Evolutionary conservation across 768 basidiomycete species (phyloP).

Genomic region (Polyporus arcularius): DNA sequence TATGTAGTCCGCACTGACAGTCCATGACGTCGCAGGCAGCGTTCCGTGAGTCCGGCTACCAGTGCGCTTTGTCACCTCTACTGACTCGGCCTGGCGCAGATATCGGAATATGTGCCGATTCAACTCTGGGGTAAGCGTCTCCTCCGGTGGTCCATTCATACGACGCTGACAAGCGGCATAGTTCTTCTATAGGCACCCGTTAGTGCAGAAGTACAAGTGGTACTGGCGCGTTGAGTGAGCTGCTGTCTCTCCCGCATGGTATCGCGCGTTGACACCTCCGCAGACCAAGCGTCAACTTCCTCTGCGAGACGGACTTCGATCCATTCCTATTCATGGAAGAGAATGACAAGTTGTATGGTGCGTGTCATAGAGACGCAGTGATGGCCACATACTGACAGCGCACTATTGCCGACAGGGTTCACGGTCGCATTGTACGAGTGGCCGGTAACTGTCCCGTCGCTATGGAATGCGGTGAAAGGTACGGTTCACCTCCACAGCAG

Average conservation of each 20-base stretch:
- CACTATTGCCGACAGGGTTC: constrained; percentile 42
- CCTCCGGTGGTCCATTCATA: not conserved
- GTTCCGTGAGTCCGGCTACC: constrained; percentile 34
- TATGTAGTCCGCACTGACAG: not conserved
- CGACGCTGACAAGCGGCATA: not conserved
- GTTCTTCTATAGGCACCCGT: constrained; percentile 68
- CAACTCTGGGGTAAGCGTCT: constrained; percentile 59
- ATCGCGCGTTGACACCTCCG: not conserved
- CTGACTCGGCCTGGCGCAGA: constrained; percentile 22
- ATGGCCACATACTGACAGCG: constrained; percentile 27
- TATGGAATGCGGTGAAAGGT: constrained; percentile 69
- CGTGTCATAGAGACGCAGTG: constrained; percentile 28
- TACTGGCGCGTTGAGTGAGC: constrained; percentile 79
- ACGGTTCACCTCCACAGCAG: not conserved
- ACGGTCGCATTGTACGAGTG: constrained; percentile 68
- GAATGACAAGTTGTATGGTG: constrained; percentile 67
- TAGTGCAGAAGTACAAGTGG: constrained; percentile 67
- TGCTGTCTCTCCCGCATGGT: not conserved
- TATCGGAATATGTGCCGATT: constrained; percentile 80
- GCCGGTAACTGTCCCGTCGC: constrained; percentile 58
- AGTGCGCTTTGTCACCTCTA: not conserved
- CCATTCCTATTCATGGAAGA: constrained; percentile 77
- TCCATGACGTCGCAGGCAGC: constrained; percentile 31
- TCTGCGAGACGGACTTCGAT: constrained; percentile 65
- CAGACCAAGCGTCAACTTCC: constrained; percentile 75